Base-by-base conservation (phyloP, 1,284 basidiomycete species). In the Vanrija humicola region DNA sequence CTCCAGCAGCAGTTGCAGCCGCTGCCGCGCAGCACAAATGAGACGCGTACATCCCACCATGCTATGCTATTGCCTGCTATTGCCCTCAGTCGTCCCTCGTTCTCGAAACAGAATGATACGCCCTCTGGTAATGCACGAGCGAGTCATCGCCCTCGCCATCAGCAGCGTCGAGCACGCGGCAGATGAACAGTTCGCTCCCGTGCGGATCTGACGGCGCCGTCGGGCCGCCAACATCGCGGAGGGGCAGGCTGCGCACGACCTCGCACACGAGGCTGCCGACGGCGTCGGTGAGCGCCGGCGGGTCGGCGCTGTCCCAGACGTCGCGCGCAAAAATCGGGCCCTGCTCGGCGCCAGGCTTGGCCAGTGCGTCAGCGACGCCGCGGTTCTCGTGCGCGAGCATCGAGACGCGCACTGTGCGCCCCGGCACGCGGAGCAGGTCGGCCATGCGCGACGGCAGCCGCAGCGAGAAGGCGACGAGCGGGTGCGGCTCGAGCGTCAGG, bases 401-500 rank as follows among this genome's bases (percentile, higher is more conserved):
- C 10, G 67, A 69, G 18, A 75, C 63, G 9, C 65, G 68, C 6
- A 74, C 49, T 5, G 29, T 26, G 29, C 25, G 23, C 28, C 12
- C 34, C n/a, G 16, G 52, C 12, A 67, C 63, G 75, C 81, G 61
- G 83, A 83, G 25, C 82, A 80, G 45, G 79, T 80, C 70, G 3
- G 89, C 89, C 82, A 94, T 87, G 8, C 89, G 82, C 0, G 90
- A 93, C 3, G 92, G 92, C n/a, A 91, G 81, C 28, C 90, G 85
- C 14, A 95, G 81, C 12, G 90, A 87, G 74, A 95, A 95, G 0
- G 90, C 83, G 61, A 96, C 83, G 56, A 95, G 82, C 0, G 92
- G 90, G 64, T 86, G 78, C 2, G 92, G 92, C 64, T 90, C 84
- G 78, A 96, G 83, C 1, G 91, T 85, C 64, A 95, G 85, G n/a